These are phyloP conservation scores for Lactarius deliciosus DNA, from an alignment of 768 basidiomycete species.

Conservation along the genomic window DNA sequence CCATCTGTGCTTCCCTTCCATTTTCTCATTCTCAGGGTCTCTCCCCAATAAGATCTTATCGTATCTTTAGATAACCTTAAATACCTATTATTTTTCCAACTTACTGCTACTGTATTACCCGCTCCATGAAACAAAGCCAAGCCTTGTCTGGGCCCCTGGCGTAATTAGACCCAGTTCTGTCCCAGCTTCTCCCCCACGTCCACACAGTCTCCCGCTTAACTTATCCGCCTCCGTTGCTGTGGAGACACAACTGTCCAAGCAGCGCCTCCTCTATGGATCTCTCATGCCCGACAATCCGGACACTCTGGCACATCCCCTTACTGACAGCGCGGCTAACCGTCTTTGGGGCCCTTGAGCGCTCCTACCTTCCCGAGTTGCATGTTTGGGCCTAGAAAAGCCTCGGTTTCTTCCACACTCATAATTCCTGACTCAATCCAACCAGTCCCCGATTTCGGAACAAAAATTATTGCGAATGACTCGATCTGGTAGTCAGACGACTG, in stretches of 20 bases:
- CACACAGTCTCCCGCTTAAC: slow-evolving; percentile 10
- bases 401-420: slow-evolving; percentile 16
- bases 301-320: slow-evolving; percentile 13
- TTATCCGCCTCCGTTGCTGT: slow-evolving; percentile 23
- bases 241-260: slow-evolving; percentile 19
- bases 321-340: slow-evolving; percentile 22
- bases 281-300: slow-evolving; percentile 20
- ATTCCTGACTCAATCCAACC: slow-evolving; percentile 8
- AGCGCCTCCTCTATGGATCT: slow-evolving; percentile 3
- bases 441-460: slow-evolving; percentile 6
- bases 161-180: neutral
- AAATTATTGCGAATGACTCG: slow-evolving; percentile 14
- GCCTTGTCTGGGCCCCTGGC: slow-evolving; percentile 9
- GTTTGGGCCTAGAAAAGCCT: slow-evolving; percentile 22
- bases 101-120: neutral
- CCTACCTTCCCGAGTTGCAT: slow-evolving; percentile 8
- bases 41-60: slow-evolving; percentile 11
- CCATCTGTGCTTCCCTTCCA: slow-evolving; percentile 13
- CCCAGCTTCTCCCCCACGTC: neutral
- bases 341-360: slow-evolving; percentile 24
- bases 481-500: slow-evolving; percentile 15
- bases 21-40: slow-evolving; percentile 9
- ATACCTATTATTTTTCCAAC: slow-evolving; percentile 1
- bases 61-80: neutral
- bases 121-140: neutral